Conservation (phyloP, 1,284 basidiomycete genomes). For the Pseudozyma pruni region DNA sequence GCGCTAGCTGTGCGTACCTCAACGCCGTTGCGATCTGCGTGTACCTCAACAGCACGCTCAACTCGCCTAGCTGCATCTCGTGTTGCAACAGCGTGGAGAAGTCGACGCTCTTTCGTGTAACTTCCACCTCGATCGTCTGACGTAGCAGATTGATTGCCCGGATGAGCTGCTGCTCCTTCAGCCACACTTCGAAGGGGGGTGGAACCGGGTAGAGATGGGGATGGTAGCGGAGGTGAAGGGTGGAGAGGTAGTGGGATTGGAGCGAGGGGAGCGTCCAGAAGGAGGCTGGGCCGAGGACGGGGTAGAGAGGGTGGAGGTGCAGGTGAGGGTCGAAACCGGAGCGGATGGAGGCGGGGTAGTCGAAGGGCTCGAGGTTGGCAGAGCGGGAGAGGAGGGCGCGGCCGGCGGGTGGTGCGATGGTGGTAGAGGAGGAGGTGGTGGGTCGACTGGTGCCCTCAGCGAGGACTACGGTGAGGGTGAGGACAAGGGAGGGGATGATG, state of each 20-base stretch:
- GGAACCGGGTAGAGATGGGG: background rate
- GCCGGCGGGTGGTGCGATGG: slow-evolving; percentile 19
- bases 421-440: background rate
- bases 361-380: slow-evolving; percentile 14
- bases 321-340: background rate
- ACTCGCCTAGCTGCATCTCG: slow-evolving; percentile 17
- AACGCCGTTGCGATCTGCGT: slow-evolving; percentile 13
- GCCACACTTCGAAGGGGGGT: slow-evolving; percentile 26
- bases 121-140: background rate
- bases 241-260: slow-evolving; percentile 9
- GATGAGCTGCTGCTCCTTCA: slow-evolving; percentile 35
- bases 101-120: background rate
- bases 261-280: slow-evolving; percentile 30
- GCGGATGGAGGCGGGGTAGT: slow-evolving; percentile 8
- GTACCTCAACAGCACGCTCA: slow-evolving; percentile 2
- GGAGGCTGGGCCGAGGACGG: slow-evolving; percentile 10
- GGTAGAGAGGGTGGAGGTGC: background rate
- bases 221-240: slow-evolving; percentile 14
- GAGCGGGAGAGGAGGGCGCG: slow-evolving; percentile 16
- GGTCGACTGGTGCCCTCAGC: background rate
- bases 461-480: background rate
- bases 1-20: slow-evolving; percentile 6
- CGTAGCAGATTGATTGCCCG: slow-evolving; percentile 14
- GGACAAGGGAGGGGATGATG: background rate
- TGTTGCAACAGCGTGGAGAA: background rate